Evolutionary conservation across 768 basidiomycete genomes (phyloP), one percentile per base, ranked within the genome.

Genomic region (Omphalotus guepiniiformis): DNA sequence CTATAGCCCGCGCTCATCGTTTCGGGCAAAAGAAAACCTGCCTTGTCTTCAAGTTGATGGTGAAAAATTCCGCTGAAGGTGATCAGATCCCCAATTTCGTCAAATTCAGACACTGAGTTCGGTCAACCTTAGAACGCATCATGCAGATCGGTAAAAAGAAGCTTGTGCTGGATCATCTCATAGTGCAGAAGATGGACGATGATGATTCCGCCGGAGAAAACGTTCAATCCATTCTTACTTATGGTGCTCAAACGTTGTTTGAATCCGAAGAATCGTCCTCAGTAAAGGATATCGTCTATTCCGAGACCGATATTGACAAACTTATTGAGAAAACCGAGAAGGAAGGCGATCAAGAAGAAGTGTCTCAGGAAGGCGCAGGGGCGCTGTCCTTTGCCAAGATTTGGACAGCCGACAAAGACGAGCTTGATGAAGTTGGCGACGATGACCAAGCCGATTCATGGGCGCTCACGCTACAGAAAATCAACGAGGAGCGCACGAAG

Each of bases 1-100:
- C 96, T 27, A 97, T 99, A 49, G 85, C 94, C 18, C 83, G 96
- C 42, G 82, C 93, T 21, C 92, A 98, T 70, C 82, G 96, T 45
- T 98, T 85, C 60, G 96, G 96, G 2, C 96, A 98, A 67, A 80
- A 82, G 66, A 97, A 96, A 60, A 91, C 89, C 5, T 93, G 93
- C 51, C 73, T 95, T 36, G 93, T 95, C 21, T 95, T 97, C 74
- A 97, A 95, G 61, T 67, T 99, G 34, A 93, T 98, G 90, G 82
- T 92, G 46, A 95, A 95, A 64, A 84, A 87, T 47, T 91, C 93
- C 6, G 91, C 94, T 9, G 91, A 94, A 77, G 91, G 89, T 83
- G 45, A 48, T 39, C 16, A 12, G 21, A 13, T 46, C 36, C 4
- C 19, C 22, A 5, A 27, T 25, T 46, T 11, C 4, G 12, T 29